A percentile compares a stretch with the other conserved stretches of the same genome.
Evolutionary conservation across 1,284 basidiomycete genomes (phyloP).

Genomic region (Ceratobasidium sp.): DNA sequence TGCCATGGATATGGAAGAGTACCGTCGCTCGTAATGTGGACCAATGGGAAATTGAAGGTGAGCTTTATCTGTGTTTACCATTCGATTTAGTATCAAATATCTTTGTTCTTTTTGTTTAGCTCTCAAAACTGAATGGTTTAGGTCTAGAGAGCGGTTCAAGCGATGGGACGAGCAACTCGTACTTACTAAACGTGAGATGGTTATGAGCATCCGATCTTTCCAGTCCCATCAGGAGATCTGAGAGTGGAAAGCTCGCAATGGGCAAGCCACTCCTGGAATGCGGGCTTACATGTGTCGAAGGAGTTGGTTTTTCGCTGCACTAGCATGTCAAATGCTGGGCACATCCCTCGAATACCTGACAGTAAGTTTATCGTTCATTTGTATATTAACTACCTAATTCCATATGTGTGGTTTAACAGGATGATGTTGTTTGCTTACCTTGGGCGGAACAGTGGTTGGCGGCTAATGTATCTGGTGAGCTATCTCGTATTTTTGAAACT

Average conservation of each 20-base stretch:
- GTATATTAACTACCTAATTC: neutral
- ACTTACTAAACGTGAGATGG: constrained; percentile 29
- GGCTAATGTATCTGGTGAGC: neutral
- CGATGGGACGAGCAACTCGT: constrained; percentile 30
- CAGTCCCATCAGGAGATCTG: constrained; percentile 4
- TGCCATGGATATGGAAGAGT: constrained; percentile 27
- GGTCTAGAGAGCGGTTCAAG: constrained; percentile 18
- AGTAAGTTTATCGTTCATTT: neutral
- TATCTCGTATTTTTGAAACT: neutral
- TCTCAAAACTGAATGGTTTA: constrained; percentile 32
- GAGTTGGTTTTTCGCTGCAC: neutral
- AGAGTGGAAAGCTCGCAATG: constrained; percentile 1
- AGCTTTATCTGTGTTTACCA: neutral
- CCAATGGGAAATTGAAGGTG: constrained; percentile 11
- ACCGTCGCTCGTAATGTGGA: neutral
- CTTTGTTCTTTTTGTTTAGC: neutral
- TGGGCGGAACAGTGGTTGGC: neutral
- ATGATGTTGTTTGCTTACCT: neutral
- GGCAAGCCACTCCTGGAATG: neutral
- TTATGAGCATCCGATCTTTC: constrained; percentile 4
- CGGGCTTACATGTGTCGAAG: neutral
- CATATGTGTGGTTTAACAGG: neutral
- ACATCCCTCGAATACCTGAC: neutral
- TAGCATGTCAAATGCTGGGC: neutral
- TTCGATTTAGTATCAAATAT: neutral